Base-by-base conservation (phyloP, 805 yeast species). In the Dipodascus albidus region DNA sequence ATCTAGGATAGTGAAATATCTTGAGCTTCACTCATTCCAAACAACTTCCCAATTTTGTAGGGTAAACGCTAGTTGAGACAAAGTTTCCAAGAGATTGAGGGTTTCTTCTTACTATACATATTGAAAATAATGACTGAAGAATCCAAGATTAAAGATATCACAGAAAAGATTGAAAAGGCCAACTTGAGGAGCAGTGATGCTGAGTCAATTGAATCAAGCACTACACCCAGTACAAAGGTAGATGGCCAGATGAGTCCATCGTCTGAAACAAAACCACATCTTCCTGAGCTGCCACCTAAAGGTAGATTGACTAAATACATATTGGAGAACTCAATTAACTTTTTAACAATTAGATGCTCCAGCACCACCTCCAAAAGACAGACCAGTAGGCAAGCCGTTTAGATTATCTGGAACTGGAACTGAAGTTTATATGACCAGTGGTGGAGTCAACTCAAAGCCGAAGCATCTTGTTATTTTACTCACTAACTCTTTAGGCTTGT, bases 401-500 rank as follows among this genome's bases (percentile, higher is more conserved):
- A 55, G 52, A 23, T 54, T 60, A 3, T 59, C 62, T 3, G 58
- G 54, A 33, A 56, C 63, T 9, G 53, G 52, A 11, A 55, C 60
- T 2, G 59, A 60, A 49, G 58, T 59, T 3, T 60, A 60, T 47
- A 59, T 60, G 24, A 56, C 62, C 2, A 55, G 59, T 23, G 49
- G 54, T 47, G 31, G 49, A 22, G 27, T 17, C 4, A n/a, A 23
- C 4, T 9, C 17, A 9, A 21, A 22, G 9, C 49, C 24, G 14
- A 23, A 50, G 20, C 49, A 20, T 3, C n/a, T 61, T 21, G 55
- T 59, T 14, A 55, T 62, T 19, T 54, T 66, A 21, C 60, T 66
- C 21, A 66, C 69, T 14, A 66, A 66, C 54, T 64, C 67, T 9
- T 58, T 66, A 24, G 69, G 69, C 0, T 54, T 66, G 23, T 60